A percentile compares a stretch with the other conserved stretches of the same genome.
Conservation (phyloP, 2,329 filamentous ascomycete species). For the Teratosphaeria zuluensis region DNA sequence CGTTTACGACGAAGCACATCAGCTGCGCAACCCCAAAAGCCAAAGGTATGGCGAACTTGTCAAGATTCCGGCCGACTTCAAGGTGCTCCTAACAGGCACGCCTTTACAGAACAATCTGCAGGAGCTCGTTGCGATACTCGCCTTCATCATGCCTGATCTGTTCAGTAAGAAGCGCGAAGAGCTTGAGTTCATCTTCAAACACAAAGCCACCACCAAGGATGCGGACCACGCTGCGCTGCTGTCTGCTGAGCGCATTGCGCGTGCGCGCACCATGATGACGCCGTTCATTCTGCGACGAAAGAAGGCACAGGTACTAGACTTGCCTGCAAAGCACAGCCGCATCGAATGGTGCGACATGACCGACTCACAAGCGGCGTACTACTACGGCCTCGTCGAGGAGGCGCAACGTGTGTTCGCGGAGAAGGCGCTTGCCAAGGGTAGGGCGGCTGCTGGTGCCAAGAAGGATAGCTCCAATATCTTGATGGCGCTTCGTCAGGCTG, state of each 20-base stretch:
- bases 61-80: constrained; percentile 69
- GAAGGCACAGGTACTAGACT: constrained; percentile 75
- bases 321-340: constrained; percentile 68
- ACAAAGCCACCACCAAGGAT: constrained; percentile 77
- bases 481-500: constrained; percentile 85
- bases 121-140: constrained; percentile 80
- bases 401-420: constrained; percentile 52
- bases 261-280: constrained; percentile 84
- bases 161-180: constrained; percentile 70
- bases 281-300: constrained; percentile 91
- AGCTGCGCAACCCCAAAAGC: constrained; percentile 79
- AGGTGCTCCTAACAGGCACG: constrained; percentile 79
- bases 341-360: constrained; percentile 78
- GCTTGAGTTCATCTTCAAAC: constrained; percentile 79
- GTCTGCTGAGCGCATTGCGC: constrained; percentile 74
- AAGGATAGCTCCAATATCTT: constrained; percentile 42
- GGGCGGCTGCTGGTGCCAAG: constrained; percentile 34
- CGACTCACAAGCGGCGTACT: constrained; percentile 60
- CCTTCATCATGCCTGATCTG: constrained; percentile 83
- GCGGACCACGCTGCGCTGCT: constrained; percentile 69
- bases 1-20: constrained; percentile 91
- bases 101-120: constrained; percentile 91
- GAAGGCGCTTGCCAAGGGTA: constrained; percentile 32
- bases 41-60: constrained; percentile 71
- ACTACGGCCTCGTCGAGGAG: constrained; percentile 57